These are phyloP conservation scores for Suillus discolor DNA, from an alignment of 768 basidiomycete species.

Conservation along the genomic window DNA sequence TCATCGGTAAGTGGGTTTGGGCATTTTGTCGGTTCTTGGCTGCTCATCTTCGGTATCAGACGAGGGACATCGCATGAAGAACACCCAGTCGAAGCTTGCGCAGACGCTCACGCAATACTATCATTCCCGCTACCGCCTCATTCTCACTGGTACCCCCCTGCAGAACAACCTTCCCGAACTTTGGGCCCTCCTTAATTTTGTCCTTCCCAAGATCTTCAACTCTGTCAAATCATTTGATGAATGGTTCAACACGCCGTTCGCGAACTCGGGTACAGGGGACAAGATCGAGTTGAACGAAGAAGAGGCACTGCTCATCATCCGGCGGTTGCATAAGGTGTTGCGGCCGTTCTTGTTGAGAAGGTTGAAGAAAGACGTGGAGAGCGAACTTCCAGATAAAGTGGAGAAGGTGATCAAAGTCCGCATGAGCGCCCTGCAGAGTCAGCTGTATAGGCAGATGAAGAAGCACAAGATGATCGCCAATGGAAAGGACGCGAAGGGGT, in stretches of 20 bases:
- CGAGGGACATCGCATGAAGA: conserved; percentile 99
- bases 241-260: conserved; percentile 99
- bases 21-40: neutral
- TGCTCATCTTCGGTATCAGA: conserved; percentile 45
- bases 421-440: conserved; percentile 90
- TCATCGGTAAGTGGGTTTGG: conserved; percentile 64
- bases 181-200: conserved; percentile 95
- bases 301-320: conserved; percentile 96
- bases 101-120: conserved; percentile 93
- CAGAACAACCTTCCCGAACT: conserved; percentile 97
- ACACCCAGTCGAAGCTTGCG: conserved; percentile 85
- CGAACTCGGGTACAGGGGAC: conserved; percentile 96
- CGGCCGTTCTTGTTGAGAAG: conserved; percentile 91
- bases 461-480: conserved; percentile 97
- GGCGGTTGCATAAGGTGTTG: conserved; percentile 94
- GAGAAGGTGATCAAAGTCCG: conserved; percentile 97
- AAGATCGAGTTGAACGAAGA: conserved; percentile 99
- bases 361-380: conserved; percentile 96
- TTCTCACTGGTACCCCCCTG: conserved; percentile 93
- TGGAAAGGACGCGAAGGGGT: conserved; percentile 78
- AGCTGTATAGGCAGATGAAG: conserved; percentile 97
- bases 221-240: conserved; percentile 99
- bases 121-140: conserved; percentile 89
- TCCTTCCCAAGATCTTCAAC: conserved; percentile 94
- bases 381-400: conserved; percentile 94